These are phyloP conservation scores for Acorus calamus DNA, from an alignment of 106 monocot species.

Conservation along the genomic window DNA sequence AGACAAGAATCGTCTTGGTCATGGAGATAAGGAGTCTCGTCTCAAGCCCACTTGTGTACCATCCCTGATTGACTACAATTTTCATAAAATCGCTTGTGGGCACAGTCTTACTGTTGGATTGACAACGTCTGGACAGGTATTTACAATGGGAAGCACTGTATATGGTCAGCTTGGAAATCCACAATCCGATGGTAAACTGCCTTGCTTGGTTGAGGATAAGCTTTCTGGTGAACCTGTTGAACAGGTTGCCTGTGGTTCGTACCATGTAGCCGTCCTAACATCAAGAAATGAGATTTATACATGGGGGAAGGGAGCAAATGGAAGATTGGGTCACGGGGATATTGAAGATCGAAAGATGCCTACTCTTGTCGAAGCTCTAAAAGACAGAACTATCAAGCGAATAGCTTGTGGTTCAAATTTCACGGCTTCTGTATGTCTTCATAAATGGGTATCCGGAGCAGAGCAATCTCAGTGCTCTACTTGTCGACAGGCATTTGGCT, in stretches of 20 bases:
- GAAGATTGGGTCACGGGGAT: slow-evolving; percentile 92
- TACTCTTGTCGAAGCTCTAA: slow-evolving; percentile 78
- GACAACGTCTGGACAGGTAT: slow-evolving; percentile 69
- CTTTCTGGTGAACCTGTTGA: slow-evolving; percentile 48
- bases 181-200: slow-evolving; percentile 74
- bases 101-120: slow-evolving; percentile 83
- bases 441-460: slow-evolving; percentile 86
- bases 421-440: slow-evolving; percentile 74
- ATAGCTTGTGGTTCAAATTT: slow-evolving; percentile 88
- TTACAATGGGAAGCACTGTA: slow-evolving; percentile 80
- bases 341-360: slow-evolving; percentile 81
- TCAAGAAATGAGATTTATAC: slow-evolving; percentile 67
- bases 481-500: slow-evolving; percentile 83
- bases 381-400: slow-evolving; percentile 75
- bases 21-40: slow-evolving; percentile 73
- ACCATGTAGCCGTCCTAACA: slow-evolving; percentile 85
- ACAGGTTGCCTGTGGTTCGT: slow-evolving; percentile 85
- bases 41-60: slow-evolving; percentile 90
- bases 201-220: slow-evolving; percentile 73
- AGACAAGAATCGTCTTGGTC: slow-evolving; percentile 85
- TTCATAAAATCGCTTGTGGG: slow-evolving; percentile 81
- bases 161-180: slow-evolving; percentile 97
- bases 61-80: slow-evolving; percentile 88
- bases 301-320: slow-evolving; percentile 96
- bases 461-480: slow-evolving; percentile 80